These are phyloP conservation scores for Fusarium nygamai DNA, from an alignment of 2,329 filamentous ascomycete genomes.

Conservation along the genomic window DNA sequence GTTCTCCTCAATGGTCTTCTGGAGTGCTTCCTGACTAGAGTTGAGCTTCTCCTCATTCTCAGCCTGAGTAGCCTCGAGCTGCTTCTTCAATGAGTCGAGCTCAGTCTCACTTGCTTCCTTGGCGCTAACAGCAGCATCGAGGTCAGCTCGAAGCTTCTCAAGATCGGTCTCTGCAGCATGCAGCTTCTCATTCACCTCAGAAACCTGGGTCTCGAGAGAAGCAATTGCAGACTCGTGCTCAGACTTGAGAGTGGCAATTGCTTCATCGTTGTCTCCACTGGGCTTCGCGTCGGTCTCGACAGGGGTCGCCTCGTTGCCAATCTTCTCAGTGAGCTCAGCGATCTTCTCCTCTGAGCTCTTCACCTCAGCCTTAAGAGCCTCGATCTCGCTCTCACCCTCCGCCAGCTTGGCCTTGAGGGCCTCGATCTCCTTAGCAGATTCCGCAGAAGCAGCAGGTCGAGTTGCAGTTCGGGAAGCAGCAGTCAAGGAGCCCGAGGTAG, in stretches of 20 bases:
- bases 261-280: constrained; percentile 54
- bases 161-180: constrained; percentile 62
- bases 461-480: constrained; percentile 49
- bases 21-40: constrained; percentile 47
- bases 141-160: constrained; percentile 59
- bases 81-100: constrained; percentile 59
- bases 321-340: constrained; percentile 62
- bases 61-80: constrained; percentile 56
- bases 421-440: constrained; percentile 65
- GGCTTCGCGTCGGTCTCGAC: constrained; percentile 54
- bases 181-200: constrained; percentile 62
- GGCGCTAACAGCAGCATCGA: constrained; percentile 58
- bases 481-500: constrained; percentile 56
- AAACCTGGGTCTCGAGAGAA: constrained; percentile 57
- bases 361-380: constrained; percentile 66
- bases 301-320: constrained; percentile 53
- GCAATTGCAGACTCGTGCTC: constrained; percentile 61
- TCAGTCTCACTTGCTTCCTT: constrained; percentile 61
- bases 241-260: constrained; percentile 59
- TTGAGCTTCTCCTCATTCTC: constrained; percentile 49
- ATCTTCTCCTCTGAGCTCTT: constrained; percentile 65
- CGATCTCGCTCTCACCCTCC: constrained; percentile 67
- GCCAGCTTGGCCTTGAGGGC: constrained; percentile 68
- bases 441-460: constrained; percentile 54
- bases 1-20: constrained; percentile 58